Base-by-base conservation (phyloP, 495 filamentous ascomycete genomes). In the Zalerion maritima region DNA sequence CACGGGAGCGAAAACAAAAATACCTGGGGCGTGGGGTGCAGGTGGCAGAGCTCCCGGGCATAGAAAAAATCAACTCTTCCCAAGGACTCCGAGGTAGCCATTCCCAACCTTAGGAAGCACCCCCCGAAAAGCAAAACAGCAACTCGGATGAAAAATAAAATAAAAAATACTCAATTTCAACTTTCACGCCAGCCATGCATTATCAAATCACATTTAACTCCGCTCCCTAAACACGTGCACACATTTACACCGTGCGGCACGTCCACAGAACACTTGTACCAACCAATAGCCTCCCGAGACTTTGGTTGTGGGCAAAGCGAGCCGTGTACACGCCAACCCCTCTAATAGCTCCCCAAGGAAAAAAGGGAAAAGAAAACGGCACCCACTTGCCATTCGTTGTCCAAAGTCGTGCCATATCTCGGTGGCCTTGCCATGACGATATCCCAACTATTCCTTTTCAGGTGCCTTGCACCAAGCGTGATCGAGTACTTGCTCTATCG, bases 401-500 rank as follows among this genome's bases (percentile, higher is more conserved):
- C 22, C 27, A 31, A 29, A 34, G 15, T 22, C 24, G 25, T 18
- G 14, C 24, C n/a, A 23, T 16, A 29, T 31, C 32, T 24, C 15
- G 24, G 21, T 28, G 12, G 10, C 8, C 8, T 29, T 34, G 29
- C 31, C 29, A 29, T 35, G 12, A 6, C 20, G 12, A 14, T 27
- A 31, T 15, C 24, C 14, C 28, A 19, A 14, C 26, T 34, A 23
- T 13, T 26, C 24, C 18, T 12, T 13, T 35, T 31, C 22, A 26
- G n/a, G 8, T 18, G 20, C 43, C 32, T 52, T 50, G 29, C 55
- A 77, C 89, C 89, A 97, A 10, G 74, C 67, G 57, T 94, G 87
- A 10, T 80, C 75, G 33, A 91, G 52, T 8, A 97, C 83, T 45
- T 82, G 70, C 18, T 77, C 73, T 35, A 97, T 92, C 7, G 73